These are phyloP conservation scores for Desmodesmus armatus DNA, from an alignment of 139 green algal genomes.

Conservation along the genomic window DNA sequence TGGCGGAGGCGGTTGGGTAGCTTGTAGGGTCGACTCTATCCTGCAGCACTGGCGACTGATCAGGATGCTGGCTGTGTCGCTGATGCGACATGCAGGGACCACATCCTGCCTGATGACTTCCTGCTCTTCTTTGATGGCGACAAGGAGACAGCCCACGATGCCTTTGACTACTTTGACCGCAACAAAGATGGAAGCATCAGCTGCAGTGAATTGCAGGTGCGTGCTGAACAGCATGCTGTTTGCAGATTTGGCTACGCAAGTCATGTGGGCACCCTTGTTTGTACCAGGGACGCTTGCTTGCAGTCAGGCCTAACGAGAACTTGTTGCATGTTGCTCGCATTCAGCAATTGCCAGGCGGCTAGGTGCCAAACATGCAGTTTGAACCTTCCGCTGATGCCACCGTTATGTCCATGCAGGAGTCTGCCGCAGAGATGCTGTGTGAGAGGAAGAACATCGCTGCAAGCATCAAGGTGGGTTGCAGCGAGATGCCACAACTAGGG, in stretches of 20 bases:
- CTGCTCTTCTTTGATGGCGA: conserved; percentile 23
- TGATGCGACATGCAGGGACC: not conserved
- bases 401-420: conserved; percentile 37
- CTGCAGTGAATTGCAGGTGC: not conserved
- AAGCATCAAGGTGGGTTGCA: conserved; percentile 36
- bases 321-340: not conserved
- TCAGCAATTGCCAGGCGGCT: not conserved
- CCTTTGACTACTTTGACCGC: conserved; percentile 35
- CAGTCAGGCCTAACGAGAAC: not conserved
- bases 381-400: not conserved
- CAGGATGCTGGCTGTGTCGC: too few relatives aligned
- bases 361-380: not conserved
- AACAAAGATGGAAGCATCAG: not conserved
- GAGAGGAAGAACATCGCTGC: conserved; percentile 64
- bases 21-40: too few relatives aligned
- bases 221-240: not conserved
- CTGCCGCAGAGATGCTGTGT: conserved; percentile 51
- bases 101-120: conserved; percentile 14
- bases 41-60: too few relatives aligned
- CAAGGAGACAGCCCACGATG: not conserved
- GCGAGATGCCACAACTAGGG: too few relatives aligned
- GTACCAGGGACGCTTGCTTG: not conserved
- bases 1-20: too few relatives aligned
- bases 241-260: not conserved
- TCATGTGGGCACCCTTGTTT: too few relatives aligned